phyloP scores from a whole-genome alignment of 129 eudicot species.

The Glebionis coronaria region DNA sequence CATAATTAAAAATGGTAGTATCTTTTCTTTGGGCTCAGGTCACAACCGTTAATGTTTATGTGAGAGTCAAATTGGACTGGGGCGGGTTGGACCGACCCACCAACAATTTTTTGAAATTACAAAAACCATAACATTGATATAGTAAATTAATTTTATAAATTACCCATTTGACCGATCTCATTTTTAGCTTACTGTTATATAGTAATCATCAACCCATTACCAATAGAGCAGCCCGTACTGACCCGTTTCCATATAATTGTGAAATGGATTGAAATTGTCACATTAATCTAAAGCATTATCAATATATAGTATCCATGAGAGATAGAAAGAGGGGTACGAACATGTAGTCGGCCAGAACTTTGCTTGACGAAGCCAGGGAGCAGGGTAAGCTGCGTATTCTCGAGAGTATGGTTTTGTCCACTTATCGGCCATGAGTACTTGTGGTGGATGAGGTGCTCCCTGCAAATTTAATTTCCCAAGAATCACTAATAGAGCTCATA shows the following conservation, averaged over 20 bases:
- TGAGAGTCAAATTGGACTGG: background rate
- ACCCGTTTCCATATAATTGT: too few species aligned
- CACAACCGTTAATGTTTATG: background rate
- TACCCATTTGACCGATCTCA: too few species aligned
- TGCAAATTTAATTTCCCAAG: constrained; percentile 28
- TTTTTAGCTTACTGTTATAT: too few species aligned
- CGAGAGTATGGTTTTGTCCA: constrained; percentile 96
- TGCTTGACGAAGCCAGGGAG: constrained; percentile 83
- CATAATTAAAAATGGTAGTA: background rate
- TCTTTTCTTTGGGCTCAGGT: background rate
- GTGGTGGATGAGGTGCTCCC: constrained; percentile 98
- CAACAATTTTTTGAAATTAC: too few species aligned
- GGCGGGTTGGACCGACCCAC: too few species aligned
- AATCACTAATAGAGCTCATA: background rate
- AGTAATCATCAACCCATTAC: too few species aligned
- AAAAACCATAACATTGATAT: too few species aligned
- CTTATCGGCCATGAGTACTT: constrained; percentile 85
- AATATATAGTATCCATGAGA: background rate
- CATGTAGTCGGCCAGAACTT: constrained; percentile 98
- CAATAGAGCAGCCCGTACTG: too few species aligned
- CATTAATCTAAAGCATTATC: background rate
- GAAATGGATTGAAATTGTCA: background rate
- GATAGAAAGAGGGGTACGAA: constrained; percentile 23
- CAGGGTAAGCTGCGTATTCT: constrained; percentile 96
- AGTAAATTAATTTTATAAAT: too few species aligned